Percentiles rank a stretch among this genome's conserved stretches.
Evolutionary conservation across 345 rosid species (phyloP).

Genomic region (Clausena lansium): DNA sequence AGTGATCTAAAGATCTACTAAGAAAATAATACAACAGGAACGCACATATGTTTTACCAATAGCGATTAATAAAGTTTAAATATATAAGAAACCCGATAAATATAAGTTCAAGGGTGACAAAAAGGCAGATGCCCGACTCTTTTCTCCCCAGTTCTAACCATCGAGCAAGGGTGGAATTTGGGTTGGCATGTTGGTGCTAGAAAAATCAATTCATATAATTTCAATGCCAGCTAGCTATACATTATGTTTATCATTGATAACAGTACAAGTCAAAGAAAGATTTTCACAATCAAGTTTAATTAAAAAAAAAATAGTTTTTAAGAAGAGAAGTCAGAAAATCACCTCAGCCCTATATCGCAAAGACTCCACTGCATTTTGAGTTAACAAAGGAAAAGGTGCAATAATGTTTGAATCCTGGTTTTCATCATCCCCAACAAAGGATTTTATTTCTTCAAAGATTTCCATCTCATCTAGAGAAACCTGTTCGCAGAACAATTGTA

Average conservation of each 20-base stretch:
- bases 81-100: neutral
- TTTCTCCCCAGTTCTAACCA: neutral
- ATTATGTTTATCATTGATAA: neutral
- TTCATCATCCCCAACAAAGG: conserved; percentile 60
- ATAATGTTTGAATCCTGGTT: conserved; percentile 44
- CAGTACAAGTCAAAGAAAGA: neutral
- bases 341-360: conserved; percentile 95
- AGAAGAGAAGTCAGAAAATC: conserved; percentile 10
- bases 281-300: neutral
- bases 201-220: neutral
- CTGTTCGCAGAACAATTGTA: conserved; percentile 33
- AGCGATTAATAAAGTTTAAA: neutral
- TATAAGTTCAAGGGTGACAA: neutral
- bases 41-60: neutral
- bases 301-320: neutral
- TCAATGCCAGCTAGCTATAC: neutral
- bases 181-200: neutral
- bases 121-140: neutral
- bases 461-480: conserved; percentile 83
- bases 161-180: neutral
- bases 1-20: neutral
- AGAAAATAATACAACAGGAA: neutral
- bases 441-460: conserved; percentile 70
- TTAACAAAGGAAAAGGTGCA: conserved; percentile 61
- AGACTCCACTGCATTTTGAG: conserved; percentile 80